These are phyloP conservation scores for Clarireedia hainanense DNA, from an alignment of 2,329 filamentous ascomycete species.

Conservation along the genomic window DNA sequence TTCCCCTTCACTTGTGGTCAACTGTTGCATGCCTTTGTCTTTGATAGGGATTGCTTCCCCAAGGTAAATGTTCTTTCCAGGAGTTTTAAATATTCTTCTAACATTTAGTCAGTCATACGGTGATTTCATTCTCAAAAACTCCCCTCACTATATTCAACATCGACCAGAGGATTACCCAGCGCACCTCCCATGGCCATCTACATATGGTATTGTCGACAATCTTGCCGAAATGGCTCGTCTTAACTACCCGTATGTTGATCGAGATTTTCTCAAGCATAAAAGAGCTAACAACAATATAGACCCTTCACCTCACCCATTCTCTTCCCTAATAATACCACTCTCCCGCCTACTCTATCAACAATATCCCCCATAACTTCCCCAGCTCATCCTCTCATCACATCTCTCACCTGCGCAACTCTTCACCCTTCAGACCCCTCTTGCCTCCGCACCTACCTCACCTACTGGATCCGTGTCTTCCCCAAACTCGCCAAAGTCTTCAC, in stretches of 20 bases:
- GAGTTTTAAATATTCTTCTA: conserved; percentile 5
- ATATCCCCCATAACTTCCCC: conserved; percentile 73
- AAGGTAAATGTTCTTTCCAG: conserved; percentile 38
- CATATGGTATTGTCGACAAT: conserved; percentile 70
- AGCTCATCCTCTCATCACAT: conserved; percentile 79
- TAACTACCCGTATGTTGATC: conserved; percentile 65
- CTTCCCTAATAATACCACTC: conserved; percentile 63
- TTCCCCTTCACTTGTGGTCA: conserved; percentile 72
- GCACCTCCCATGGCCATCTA: conserved; percentile 63
- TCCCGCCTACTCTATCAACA: conserved; percentile 56
- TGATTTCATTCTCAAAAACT: conserved; percentile 60
- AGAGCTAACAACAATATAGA: conserved; percentile 32
- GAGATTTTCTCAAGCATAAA: neutral
- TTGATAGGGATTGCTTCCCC: conserved; percentile 68
- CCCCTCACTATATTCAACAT: conserved; percentile 69
- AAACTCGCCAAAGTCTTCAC: conserved; percentile 70
- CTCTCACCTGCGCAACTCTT: conserved; percentile 80
- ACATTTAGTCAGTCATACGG: conserved; percentile 38
- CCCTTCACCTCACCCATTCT: conserved; percentile 78
- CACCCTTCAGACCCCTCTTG: conserved; percentile 87
- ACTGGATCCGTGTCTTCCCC: conserved; percentile 79
- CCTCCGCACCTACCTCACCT: conserved; percentile 76
- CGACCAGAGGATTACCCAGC: conserved; percentile 62
- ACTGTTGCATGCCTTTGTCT: conserved; percentile 67
- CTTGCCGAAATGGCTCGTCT: conserved; percentile 73